phyloP scores from a whole-genome alignment of 495 filamentous ascomycete species.

The Penicillium mononematosum region DNA sequence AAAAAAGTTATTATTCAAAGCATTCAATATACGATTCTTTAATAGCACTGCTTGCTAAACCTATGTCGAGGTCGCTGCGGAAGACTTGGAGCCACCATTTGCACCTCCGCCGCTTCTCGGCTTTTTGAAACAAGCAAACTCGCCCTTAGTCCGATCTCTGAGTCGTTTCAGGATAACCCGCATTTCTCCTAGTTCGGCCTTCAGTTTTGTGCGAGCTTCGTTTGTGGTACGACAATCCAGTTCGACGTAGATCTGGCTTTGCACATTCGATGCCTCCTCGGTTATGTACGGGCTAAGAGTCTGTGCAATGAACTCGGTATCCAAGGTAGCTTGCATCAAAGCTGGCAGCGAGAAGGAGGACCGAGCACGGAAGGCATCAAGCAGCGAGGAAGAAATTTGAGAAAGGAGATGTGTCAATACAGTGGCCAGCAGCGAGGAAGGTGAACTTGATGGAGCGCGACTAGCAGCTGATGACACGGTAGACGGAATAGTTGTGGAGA shows the following conservation, averaged over 20 bases:
- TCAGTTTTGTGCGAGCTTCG: slow-evolving; percentile 72
- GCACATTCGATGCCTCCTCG: slow-evolving; percentile 71
- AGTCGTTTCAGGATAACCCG: slow-evolving; percentile 76
- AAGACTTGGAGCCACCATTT: slow-evolving; percentile 22
- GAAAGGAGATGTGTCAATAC: slow-evolving; percentile 81
- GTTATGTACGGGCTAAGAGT: slow-evolving; percentile 85
- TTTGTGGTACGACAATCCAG: slow-evolving; percentile 84
- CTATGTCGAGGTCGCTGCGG: slow-evolving; percentile 9
- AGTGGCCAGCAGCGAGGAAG: slow-evolving; percentile 59
- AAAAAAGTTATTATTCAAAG: slow-evolving; percentile 12
- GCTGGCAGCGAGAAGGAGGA: slow-evolving; percentile 68
- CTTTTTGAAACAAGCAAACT: slow-evolving; percentile 80
- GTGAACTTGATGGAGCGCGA: slow-evolving; percentile 44
- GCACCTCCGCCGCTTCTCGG: slow-evolving; percentile 24
- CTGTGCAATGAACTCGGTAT: slow-evolving; percentile 95
- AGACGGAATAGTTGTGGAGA: slow-evolving; percentile 68
- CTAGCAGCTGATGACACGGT: slow-evolving; percentile 31
- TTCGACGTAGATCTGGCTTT: slow-evolving; percentile 86
- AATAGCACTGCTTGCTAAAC: slow-evolving; percentile 3
- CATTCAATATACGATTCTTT: slow-evolving; percentile 7
- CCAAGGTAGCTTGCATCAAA: slow-evolving; percentile 94
- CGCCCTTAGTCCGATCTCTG: slow-evolving; percentile 75
- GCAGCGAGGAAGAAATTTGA: slow-evolving; percentile 65
- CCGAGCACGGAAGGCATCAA: slow-evolving; percentile 67
- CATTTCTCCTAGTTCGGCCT: slow-evolving; percentile 88